These are phyloP conservation scores for Pelagophyceae sp. DNA, from an alignment of 352 stramenopile genomes.

Conservation along the genomic window DNA sequence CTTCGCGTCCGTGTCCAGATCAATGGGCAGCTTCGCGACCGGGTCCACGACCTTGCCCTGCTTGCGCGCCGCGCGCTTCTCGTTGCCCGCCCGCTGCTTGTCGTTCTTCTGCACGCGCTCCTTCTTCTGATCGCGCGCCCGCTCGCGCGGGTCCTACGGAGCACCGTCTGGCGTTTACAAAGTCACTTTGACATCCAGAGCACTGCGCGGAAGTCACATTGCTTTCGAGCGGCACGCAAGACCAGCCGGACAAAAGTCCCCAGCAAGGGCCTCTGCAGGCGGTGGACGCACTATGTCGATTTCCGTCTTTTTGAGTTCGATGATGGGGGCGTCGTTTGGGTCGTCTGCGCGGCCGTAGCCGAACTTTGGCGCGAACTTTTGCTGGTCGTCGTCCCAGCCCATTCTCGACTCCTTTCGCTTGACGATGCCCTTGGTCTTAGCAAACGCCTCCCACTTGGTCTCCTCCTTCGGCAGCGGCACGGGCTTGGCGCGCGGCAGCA, in stretches of 20 bases:
- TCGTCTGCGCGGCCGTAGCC: slow-evolving; percentile 76
- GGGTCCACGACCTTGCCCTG: slow-evolving; percentile 32
- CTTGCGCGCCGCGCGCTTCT: slow-evolving; percentile 40
- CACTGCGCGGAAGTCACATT: too few species aligned
- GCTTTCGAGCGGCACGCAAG: too few species aligned
- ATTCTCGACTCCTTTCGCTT: slow-evolving; percentile 92
- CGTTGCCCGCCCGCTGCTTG: slow-evolving; percentile 60
- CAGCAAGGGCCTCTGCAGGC: too few species aligned
- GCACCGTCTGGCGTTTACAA: too few species aligned
- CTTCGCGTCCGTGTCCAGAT: slow-evolving; percentile 69
- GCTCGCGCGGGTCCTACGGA: slow-evolving; percentile 78
- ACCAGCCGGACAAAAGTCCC: too few species aligned
- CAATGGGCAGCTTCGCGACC: slow-evolving; percentile 61
- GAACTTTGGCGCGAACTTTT: slow-evolving; percentile 47
- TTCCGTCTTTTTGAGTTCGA: slow-evolving; percentile 81
- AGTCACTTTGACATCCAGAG: too few species aligned
- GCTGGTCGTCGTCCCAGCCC: slow-evolving; percentile 81
- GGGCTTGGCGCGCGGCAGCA: slow-evolving; percentile 34
- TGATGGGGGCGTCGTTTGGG: slow-evolving; percentile 81
- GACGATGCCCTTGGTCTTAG: slow-evolving; percentile 90
- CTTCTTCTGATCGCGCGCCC: slow-evolving; percentile 78
- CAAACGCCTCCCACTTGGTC: slow-evolving; percentile 98
- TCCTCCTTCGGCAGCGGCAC: slow-evolving; percentile 70
- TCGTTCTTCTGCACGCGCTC: slow-evolving; percentile 82
- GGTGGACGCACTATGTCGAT: too few species aligned